Percentiles rank a stretch among this genome's conserved stretches.
Evolutionary conservation across 495 filamentous ascomycete species (phyloP).

Genomic region (Lasiosphaeris hirsuta): DNA sequence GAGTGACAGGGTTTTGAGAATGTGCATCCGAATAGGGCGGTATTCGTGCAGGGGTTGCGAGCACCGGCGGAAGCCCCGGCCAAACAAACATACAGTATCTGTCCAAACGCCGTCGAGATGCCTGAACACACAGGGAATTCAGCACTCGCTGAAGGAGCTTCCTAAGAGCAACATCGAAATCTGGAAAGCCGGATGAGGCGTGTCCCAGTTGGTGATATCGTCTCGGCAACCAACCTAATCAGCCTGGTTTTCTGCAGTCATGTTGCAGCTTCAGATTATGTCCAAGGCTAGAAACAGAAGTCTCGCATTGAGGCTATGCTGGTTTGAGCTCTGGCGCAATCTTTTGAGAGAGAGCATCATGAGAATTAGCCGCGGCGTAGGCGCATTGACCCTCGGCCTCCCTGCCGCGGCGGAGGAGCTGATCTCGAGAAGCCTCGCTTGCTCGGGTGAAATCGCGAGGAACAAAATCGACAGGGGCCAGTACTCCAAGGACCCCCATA

Average conservation of each 20-base stretch:
- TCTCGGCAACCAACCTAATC: too few relatives aligned
- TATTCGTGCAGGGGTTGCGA: background rate
- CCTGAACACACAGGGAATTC: background rate
- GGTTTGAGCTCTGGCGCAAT: conserved; percentile 2
- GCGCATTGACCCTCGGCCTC: conserved; percentile 13
- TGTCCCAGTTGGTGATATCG: too few relatives aligned
- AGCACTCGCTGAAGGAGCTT: too few relatives aligned
- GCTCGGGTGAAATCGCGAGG: background rate
- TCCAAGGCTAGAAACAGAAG: background rate
- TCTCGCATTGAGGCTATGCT: conserved; percentile 5
- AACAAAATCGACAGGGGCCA: too few relatives aligned
- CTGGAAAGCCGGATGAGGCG: too few relatives aligned
- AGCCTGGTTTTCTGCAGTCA: too few relatives aligned
- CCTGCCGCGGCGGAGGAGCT: background rate
- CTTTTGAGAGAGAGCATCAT: background rate
- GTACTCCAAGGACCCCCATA: background rate
- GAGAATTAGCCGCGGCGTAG: conserved; percentile 2
- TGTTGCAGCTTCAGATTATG: too few relatives aligned
- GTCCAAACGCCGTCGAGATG: background rate
- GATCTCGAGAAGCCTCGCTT: conserved; percentile 1
- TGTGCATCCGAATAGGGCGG: background rate
- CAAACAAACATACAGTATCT: conserved; percentile 1
- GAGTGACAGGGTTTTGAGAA: too few relatives aligned
- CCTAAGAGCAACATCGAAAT: too few relatives aligned
- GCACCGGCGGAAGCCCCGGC: background rate